These are phyloP conservation scores for Lecanicillium sp. DNA, from an alignment of 2,329 filamentous ascomycete genomes.

Conservation along the genomic window DNA sequence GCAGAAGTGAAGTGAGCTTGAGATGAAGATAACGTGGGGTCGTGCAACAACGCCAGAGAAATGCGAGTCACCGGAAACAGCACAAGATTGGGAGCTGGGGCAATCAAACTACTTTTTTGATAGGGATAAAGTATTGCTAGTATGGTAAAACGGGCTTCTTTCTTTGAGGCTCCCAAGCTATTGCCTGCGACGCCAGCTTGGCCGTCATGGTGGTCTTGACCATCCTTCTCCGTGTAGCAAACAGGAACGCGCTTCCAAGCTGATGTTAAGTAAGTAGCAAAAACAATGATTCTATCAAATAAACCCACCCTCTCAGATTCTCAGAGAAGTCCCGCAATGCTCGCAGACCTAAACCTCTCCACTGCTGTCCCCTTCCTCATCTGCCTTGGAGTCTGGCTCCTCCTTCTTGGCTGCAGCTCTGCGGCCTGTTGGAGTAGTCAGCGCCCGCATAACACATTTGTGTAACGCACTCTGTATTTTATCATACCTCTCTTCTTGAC, in stretches of 20 bases:
- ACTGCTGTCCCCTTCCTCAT: too few species aligned
- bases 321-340: too few species aligned
- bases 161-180: not conserved
- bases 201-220: not conserved
- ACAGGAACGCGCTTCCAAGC: too few species aligned
- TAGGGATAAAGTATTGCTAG: not conserved
- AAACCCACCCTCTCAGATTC: too few species aligned
- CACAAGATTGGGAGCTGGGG: not conserved
- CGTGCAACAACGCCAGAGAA: not conserved
- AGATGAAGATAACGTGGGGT: not conserved
- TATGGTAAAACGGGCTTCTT: not conserved
- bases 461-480: too few species aligned
- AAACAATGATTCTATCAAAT: too few species aligned
- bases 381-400: not conserved
- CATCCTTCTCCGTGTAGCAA: not conserved
- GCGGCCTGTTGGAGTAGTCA: too few species aligned
- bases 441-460: too few species aligned
- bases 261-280: too few species aligned
- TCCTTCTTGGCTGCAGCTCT: not conserved
- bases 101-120: not conserved
- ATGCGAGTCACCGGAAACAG: not conserved
- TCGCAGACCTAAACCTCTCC: too few species aligned
- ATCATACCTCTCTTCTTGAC: conserved; percentile 12
- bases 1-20: not conserved
- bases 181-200: not conserved